Evolutionary conservation across 108 stramenopile species (phyloP).

Genomic region (Nitzschia sp.): DNA sequence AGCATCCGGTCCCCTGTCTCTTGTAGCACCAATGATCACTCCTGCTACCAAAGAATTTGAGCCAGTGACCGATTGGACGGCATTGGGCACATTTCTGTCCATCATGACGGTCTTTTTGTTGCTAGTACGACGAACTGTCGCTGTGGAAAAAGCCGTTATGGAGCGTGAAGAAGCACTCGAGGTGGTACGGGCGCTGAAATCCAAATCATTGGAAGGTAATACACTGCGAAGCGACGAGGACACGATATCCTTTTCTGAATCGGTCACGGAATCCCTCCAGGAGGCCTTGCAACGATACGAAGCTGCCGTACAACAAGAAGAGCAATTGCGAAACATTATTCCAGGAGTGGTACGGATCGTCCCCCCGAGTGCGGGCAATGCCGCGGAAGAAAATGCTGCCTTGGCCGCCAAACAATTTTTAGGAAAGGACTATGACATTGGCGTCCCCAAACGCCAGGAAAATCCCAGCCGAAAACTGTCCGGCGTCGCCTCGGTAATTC

Average conservation of each 20-base stretch:
- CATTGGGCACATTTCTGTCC: constrained; percentile 56
- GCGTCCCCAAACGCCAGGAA: constrained; percentile 10
- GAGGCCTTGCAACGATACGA: constrained; percentile 48
- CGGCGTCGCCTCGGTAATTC: constrained; percentile 4
- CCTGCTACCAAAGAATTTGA: constrained; percentile 63
- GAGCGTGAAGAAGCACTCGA: constrained; percentile 52
- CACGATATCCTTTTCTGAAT: too few species aligned
- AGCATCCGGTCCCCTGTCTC: too few species aligned
- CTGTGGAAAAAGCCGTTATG: constrained; percentile 56
- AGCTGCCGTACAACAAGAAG: constrained; percentile 51
- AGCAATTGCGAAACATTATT: constrained; percentile 58
- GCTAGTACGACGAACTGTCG: constrained; percentile 50
- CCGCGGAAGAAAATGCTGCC: constrained; percentile 35
- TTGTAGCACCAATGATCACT: too few species aligned
- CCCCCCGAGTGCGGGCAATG: constrained; percentile 44
- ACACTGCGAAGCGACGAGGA: not conserved
- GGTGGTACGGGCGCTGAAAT: constrained; percentile 47
- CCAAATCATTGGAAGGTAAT: constrained; percentile 33
- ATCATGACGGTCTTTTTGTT: constrained; percentile 56
- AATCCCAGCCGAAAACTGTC: constrained; percentile 7
- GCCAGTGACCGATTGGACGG: constrained; percentile 62
- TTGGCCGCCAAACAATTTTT: constrained; percentile 51
- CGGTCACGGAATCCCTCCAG: constrained; percentile 25
- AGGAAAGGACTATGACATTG: constrained; percentile 28
- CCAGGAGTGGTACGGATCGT: constrained; percentile 65